These are phyloP conservation scores for Talaromyces sp. DNA, from an alignment of 2,329 filamentous ascomycete species.

Conservation along the genomic window DNA sequence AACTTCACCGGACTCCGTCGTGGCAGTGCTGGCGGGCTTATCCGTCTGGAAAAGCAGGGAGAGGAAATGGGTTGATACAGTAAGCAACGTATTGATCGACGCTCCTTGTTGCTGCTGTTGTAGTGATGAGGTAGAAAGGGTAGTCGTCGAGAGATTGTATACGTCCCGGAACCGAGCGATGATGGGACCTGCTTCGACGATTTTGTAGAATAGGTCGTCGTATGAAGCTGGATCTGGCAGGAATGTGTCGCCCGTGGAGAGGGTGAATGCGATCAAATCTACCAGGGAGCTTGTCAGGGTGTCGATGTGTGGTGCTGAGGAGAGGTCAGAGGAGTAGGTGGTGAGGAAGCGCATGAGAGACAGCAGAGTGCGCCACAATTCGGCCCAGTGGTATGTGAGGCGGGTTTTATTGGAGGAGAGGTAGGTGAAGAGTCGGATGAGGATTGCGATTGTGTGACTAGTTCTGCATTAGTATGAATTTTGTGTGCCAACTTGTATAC, in stretches of 20 bases:
- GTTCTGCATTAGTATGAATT: neutral
- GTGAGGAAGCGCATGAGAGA: conserved; percentile 87
- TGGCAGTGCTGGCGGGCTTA: neutral
- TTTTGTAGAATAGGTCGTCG: conserved; percentile 97
- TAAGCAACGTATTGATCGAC: conserved; percentile 80
- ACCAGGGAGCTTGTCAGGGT: conserved; percentile 73
- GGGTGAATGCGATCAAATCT: conserved; percentile 76
- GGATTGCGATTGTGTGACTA: conserved; percentile 70
- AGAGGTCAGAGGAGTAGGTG: conserved; percentile 77
- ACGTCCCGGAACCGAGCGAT: conserved; percentile 77
- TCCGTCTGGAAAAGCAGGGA: conserved; percentile 63
- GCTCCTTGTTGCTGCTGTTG: conserved; percentile 37
- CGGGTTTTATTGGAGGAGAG: conserved; percentile 78
- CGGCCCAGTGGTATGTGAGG: conserved; percentile 87
- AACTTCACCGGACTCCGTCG: conserved; percentile 29
- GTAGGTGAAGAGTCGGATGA: conserved; percentile 78
- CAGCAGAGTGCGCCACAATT: conserved; percentile 85
- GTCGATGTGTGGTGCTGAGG: conserved; percentile 64
- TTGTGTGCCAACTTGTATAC: too few relatives aligned
- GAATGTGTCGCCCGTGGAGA: conserved; percentile 86
- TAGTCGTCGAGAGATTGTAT: conserved; percentile 52
- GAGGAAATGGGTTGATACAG: conserved; percentile 78
- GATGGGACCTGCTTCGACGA: conserved; percentile 85
- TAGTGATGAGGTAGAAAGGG: conserved; percentile 21
- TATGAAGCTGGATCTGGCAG: conserved; percentile 82